Base-by-base conservation (phyloP, 305 asterid genomes). In the Euphrasia arctica region DNA sequence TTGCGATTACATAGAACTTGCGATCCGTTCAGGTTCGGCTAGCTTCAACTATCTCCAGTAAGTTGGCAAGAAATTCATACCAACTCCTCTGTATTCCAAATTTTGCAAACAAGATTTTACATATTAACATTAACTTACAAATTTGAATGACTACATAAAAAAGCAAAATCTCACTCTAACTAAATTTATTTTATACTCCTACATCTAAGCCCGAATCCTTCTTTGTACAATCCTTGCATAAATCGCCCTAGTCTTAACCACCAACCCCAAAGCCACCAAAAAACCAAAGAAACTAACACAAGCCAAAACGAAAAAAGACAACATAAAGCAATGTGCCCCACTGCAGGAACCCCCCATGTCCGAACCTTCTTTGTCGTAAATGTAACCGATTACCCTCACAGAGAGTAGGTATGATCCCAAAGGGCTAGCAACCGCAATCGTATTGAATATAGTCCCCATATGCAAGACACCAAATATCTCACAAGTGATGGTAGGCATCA, bases 361-460 rank as follows among this genome's bases (percentile, higher is more conserved):
- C 0, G 85, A 64, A 14, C 73, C 83, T 63, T 82, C 82, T 66
- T 54, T 75, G 64, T 92, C 98, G 32, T 92, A 92, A 18, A 92
- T 73, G 72, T 85, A 80, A 28, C 96, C 98, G n/a, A 92, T 90
- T 15, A 83, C 79, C 74, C 85, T 83, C 39, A 92, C 96, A 0
- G 98, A 92, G 14, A 87, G 72, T 57, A 89, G n/a, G 74, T 87
- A 92, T 0, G 98, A 92, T 48, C 98, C 98, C 34, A 92, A 50
- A 52, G 98, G 98, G 54, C 95, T 89, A 62, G 96, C 96, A 13
- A 80, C 58, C 3, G 97, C 85, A 47, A 92, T 89, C 15, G 95
- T 87, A 60, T 87, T 87, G 79, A 85, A 92, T 42, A 92, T 83
- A 5, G 98, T 92, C 52, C 97, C 98, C 96, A 92, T 77, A 72